phyloP scores from a whole-genome alignment of 2,329 filamentous ascomycete species.

The Metarhizium rileyi region DNA sequence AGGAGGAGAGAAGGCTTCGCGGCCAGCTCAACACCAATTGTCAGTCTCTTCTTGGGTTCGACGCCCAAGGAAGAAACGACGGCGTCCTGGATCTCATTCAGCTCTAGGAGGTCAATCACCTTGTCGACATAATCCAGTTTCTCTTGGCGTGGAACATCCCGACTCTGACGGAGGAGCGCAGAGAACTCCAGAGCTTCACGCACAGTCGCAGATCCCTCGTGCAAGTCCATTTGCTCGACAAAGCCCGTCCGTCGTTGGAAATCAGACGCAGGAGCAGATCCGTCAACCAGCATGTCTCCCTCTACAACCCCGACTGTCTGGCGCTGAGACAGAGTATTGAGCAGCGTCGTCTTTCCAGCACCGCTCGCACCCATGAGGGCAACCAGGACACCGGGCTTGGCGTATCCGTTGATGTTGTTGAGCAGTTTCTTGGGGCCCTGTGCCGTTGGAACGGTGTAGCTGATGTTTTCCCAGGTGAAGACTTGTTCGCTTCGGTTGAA shows the following conservation, averaged over 20 bases:
- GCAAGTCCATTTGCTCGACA: constrained; percentile 52
- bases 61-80: constrained; percentile 48
- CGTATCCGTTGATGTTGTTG: constrained; percentile 9
- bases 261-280: constrained; percentile 53
- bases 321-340: constrained; percentile 7
- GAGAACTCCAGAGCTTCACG: constrained; percentile 57
- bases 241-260: constrained; percentile 73
- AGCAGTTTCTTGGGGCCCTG: constrained; percentile 18
- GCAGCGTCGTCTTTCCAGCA: constrained; percentile 7
- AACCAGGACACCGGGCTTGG: constrained; percentile 7
- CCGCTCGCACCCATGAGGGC: constrained; percentile 8
- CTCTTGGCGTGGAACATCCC: constrained; percentile 43
- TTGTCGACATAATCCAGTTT: constrained; percentile 58
- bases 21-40: constrained; percentile 44
- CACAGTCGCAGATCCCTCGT: constrained; percentile 53
- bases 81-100: constrained; percentile 52
- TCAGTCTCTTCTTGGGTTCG: constrained; percentile 45
- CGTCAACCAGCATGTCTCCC: constrained; percentile 67
- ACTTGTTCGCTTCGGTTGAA: constrained; percentile 50
- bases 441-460: constrained; percentile 53
- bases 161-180: constrained; percentile 50
- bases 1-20: constrained; percentile 47
- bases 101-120: constrained; percentile 55
- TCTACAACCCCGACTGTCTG: constrained; percentile 35
- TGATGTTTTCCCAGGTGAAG: constrained; percentile 60